Evolutionary conservation across 345 rosid genomes (phyloP).

Genomic region (Citrus mangshanensis): DNA sequence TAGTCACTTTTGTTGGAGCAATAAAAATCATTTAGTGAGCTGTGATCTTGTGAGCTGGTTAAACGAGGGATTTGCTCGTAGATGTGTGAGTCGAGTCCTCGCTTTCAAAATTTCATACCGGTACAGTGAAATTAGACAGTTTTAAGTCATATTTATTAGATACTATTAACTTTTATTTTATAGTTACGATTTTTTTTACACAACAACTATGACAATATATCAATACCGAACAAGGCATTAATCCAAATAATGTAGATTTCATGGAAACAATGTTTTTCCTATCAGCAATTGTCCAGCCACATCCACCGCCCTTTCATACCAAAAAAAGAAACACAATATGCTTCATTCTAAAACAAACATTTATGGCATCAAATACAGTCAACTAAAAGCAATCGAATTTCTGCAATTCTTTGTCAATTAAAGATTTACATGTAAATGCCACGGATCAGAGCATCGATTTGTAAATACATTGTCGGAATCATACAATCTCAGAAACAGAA

Average conservation of each 20-base stretch:
- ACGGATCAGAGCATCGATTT: neutral
- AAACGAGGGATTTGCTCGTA: neutral
- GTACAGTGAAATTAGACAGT: rapidly evolving
- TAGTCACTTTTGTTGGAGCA: too few species aligned
- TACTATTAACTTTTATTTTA: too few species aligned
- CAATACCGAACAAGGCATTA: too few species aligned
- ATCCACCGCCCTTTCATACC: neutral
- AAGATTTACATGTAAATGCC: neutral
- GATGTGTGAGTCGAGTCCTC: too few species aligned
- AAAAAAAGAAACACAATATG: neutral
- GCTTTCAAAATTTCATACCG: neutral
- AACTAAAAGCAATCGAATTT: neutral
- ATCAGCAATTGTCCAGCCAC: neutral
- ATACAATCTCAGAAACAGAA: neutral
- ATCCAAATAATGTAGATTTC: too few species aligned
- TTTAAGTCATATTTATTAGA: rapidly evolving
- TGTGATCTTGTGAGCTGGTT: neutral
- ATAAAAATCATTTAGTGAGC: too few species aligned
- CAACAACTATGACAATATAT: rapidly evolving
- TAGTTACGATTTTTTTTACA: too few species aligned
- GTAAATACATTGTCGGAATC: neutral
- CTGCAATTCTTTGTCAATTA: neutral
- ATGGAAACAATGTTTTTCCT: too few species aligned
- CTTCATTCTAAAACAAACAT: neutral
- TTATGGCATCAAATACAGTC: neutral